Conservation (phyloP, 371 early-diverging fungal genomes). For the Syncephalastrum monosporum region DNA sequence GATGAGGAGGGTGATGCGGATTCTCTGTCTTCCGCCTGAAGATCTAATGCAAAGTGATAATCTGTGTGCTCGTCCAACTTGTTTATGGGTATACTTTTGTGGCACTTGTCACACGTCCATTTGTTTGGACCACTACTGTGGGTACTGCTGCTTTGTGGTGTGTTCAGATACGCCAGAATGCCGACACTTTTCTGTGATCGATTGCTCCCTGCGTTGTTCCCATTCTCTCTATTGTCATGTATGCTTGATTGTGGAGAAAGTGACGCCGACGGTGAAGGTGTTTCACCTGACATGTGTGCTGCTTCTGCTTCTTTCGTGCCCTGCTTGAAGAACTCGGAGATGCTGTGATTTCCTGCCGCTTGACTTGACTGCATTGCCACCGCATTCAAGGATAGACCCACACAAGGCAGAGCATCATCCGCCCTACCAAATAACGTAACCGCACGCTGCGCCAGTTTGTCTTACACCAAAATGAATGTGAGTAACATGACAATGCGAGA, state of each 20-base stretch:
- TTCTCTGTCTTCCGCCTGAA: slow-evolving; percentile 20
- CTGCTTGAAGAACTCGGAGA: slow-evolving; percentile 31
- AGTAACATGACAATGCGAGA: too few relatives aligned
- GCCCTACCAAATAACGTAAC: slow-evolving; percentile 19
- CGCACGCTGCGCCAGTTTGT: slow-evolving; percentile 23
- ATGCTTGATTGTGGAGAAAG: too few relatives aligned
- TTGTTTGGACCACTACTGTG: slow-evolving; percentile 9
- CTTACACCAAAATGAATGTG: slow-evolving; percentile 12
- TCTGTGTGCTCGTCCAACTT: slow-evolving; percentile 47
- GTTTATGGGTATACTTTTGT: slow-evolving; percentile 18
- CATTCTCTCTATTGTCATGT: too few relatives aligned
- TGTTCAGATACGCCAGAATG: background rate
- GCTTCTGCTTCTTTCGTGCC: slow-evolving; percentile 5
- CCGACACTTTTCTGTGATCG: too few relatives aligned
- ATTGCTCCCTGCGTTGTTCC: too few relatives aligned
- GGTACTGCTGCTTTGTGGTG: slow-evolving; percentile 3
- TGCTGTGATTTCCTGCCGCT: slow-evolving; percentile 23
- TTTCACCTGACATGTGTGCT: background rate
- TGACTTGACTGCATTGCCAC: slow-evolving; percentile 25
- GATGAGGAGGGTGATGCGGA: background rate
- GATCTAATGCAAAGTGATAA: slow-evolving; percentile 47
- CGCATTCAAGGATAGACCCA: slow-evolving; percentile 35
- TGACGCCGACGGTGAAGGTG: too few relatives aligned
- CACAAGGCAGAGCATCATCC: slow-evolving; percentile 31
- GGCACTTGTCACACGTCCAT: slow-evolving; percentile 40